Evolutionary conservation across 257 asterid genomes (phyloP).

Genomic region (Dorcoceras hygrometricum): DNA sequence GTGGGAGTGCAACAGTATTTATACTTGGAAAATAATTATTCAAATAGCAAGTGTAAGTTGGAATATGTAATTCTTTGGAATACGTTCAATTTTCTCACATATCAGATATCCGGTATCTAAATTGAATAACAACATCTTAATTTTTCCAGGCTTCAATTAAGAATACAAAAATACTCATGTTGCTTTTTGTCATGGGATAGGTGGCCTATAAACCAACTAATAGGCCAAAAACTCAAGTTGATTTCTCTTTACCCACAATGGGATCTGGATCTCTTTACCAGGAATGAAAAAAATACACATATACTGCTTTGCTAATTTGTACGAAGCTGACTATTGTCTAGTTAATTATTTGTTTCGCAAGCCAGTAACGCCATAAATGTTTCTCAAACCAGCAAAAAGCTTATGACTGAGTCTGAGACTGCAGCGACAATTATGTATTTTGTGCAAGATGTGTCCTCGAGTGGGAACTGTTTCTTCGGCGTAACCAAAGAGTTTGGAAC

Average conservation of each 20-base stretch:
- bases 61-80: neutral
- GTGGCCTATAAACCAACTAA: too few relatives aligned
- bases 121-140: too few relatives aligned
- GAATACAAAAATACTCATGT: neutral
- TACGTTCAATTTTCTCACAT: neutral
- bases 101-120: neutral
- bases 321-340: neutral
- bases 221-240: neutral
- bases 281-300: neutral
- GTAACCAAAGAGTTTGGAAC: too few relatives aligned
- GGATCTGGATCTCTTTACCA: neutral
- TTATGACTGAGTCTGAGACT: neutral
- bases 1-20: neutral
- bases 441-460: conserved; percentile 2
- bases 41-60: neutral
- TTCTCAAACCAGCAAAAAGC: neutral
- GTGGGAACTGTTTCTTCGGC: neutral
- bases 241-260: neutral
- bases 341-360: neutral
- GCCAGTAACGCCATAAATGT: neutral
- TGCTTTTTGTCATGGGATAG: too few relatives aligned
- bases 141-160: neutral
- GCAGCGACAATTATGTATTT: neutral
- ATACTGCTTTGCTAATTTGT: neutral
- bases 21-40: too few relatives aligned